Base-by-base conservation (phyloP, 495 filamentous ascomycete genomes). In the Clohesyomyces aquaticus region DNA sequence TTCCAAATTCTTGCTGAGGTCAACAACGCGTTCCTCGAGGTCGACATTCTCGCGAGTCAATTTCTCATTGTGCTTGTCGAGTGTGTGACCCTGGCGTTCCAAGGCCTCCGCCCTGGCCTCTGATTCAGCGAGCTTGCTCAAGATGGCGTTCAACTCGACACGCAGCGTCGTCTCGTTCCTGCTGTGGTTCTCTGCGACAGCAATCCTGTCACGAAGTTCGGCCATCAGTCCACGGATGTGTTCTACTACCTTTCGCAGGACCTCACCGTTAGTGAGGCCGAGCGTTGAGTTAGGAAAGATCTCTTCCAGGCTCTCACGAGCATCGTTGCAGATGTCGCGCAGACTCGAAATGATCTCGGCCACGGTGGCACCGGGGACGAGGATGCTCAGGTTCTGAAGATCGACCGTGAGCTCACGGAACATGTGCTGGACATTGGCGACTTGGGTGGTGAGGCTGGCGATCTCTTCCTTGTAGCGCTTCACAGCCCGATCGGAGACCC, bases 1-100 rank as follows among this genome's bases (percentile, higher is more conserved):
- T 4, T 72, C 48, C 18, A 57, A 19, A 2, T 41, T 46, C n/a
- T 56, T 53, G 19, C 61, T 26, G 16, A 59, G 16, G 23, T 12
- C 42, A 3, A 29, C 41, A 3, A 72, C 14, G 25, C 61, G 27
- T 16, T 73, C 68, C n/a, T 75, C 65, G 0, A 76, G 57, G 1
- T 75, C 68, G 4, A 66, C 55, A 29, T 72, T 59, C 12, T 60
- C 27, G 12, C 82, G 74, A 12, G 82, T 81, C 19, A 87, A 63
- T 16, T 74, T 63, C 21, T 74, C 55, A 22, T 59, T 53, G 6
- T 14, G 28, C 12, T 76, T 68, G 59, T 87, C 81, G 29, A 82
- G 76, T 0, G 79, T 72, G 1, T 78, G 75, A 41, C 88, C 64
- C 43, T 85, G 80, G 46, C 80, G 74, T 48, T 82, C 79, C 19